Percentiles rank a stretch among this genome's conserved stretches.
These are phyloP conservation scores for Tetragonia tetragonoides DNA, from an alignment of 148 eudicot species.

Conservation along the genomic window DNA sequence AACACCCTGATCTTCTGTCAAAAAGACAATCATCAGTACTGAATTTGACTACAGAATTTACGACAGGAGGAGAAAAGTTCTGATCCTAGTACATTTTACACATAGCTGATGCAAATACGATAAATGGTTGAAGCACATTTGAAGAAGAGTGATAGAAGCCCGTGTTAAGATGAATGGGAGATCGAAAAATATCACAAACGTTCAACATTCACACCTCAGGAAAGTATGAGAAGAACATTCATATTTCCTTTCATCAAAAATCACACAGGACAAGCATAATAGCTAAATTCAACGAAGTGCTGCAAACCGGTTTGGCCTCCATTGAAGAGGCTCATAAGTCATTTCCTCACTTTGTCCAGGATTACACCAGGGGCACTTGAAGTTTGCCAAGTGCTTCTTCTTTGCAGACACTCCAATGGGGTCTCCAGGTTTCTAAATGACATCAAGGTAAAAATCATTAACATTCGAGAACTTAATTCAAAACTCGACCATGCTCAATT, in stretches of 20 bases:
- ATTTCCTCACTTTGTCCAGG: conserved; percentile 20
- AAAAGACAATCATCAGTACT: too few species aligned
- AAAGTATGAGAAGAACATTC: neutral
- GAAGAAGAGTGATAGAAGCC: neutral
- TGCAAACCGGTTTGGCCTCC: conserved; percentile 52
- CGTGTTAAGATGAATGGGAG: neutral
- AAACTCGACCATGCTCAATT: too few species aligned
- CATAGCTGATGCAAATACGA: neutral
- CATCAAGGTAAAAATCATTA: neutral
- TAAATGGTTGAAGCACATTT: neutral
- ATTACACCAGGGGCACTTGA: conserved; percentile 56
- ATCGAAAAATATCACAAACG: neutral
- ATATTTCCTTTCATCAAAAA: neutral
- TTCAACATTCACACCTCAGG: neutral
- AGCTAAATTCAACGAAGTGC: conserved; percentile 33
- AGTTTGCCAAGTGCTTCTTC: conserved; percentile 55
- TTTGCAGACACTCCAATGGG: conserved; percentile 49
- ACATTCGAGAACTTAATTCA: too few species aligned
- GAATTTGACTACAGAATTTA: too few species aligned
- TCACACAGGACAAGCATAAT: neutral
- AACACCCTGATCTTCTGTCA: too few species aligned
- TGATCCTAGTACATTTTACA: too few species aligned
- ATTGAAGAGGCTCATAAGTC: conserved; percentile 33
- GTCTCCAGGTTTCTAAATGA: conserved; percentile 39
- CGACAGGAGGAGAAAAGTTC: too few species aligned